A percentile compares a stretch with the other conserved stretches of the same genome.
Evolutionary conservation across 2,329 filamentous ascomycete genomes (phyloP).

Genomic region (Grosmannia huntii): DNA sequence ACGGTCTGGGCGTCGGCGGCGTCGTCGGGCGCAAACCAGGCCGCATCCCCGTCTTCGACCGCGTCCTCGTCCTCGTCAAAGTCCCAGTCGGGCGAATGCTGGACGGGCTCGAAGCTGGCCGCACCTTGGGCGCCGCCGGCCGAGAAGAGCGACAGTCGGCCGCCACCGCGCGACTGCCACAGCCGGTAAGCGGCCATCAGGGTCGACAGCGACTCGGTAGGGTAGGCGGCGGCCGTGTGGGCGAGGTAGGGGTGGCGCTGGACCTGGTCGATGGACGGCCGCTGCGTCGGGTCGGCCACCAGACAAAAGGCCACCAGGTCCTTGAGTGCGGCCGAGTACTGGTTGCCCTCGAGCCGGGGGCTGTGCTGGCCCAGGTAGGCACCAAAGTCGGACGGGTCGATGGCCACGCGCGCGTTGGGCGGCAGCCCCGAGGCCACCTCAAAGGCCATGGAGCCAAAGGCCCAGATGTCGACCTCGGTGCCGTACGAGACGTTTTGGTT

Average conservation of each 20-base stretch:
- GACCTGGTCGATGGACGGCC: slow-evolving; percentile 57
- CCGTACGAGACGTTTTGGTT: slow-evolving; percentile 49
- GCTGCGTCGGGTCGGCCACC: slow-evolving; percentile 51
- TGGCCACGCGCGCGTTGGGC: slow-evolving; percentile 45
- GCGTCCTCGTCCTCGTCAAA: slow-evolving; percentile 40
- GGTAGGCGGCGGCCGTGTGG: slow-evolving; percentile 49
- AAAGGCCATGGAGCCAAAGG: slow-evolving; percentile 67
- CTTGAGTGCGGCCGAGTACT: slow-evolving; percentile 56
- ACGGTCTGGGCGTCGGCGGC: slow-evolving; percentile 42
- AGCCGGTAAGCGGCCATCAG: slow-evolving; percentile 59
- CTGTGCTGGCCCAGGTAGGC: slow-evolving; percentile 45
- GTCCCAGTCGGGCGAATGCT: slow-evolving; percentile 41
- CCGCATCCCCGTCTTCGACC: slow-evolving; percentile 29
- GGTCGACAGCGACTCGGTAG: slow-evolving; percentile 47
- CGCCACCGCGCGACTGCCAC: slow-evolving; percentile 67
- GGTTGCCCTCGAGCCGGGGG: slow-evolving; percentile 57
- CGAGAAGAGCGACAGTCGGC: slow-evolving; percentile 51
- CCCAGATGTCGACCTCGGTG: slow-evolving; percentile 71
- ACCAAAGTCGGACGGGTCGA: slow-evolving; percentile 37
- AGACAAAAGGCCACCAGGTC: slow-evolving; percentile 63
- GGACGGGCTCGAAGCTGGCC: slow-evolving; percentile 37
- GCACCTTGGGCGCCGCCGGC: slow-evolving; percentile 43
- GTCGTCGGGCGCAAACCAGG: slow-evolving; percentile 1
- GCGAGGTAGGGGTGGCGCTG: slow-evolving; percentile 57
- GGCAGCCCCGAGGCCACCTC: slow-evolving; percentile 71